Evolutionary conservation across 2,329 filamentous ascomycete species (phyloP).

Genomic region (Penicillium oxalicum): DNA sequence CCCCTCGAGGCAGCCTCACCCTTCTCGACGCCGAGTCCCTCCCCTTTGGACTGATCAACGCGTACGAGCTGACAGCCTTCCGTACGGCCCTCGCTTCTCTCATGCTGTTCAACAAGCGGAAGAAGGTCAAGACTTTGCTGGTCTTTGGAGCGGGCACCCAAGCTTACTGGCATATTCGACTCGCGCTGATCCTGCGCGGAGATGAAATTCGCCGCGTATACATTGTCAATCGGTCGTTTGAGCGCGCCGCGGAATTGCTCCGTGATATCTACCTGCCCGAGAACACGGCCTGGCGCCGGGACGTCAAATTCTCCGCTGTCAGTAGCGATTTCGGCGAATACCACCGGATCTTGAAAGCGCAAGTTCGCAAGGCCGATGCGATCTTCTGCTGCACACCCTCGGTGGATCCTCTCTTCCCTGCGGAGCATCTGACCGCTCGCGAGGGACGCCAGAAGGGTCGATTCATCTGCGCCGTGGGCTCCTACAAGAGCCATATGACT

Average conservation of each 20-base stretch:
- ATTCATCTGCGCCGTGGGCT: slow-evolving; percentile 41
- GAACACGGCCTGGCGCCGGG: slow-evolving; percentile 56
- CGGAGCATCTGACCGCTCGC: slow-evolving; percentile 60
- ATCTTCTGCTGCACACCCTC: slow-evolving; percentile 88
- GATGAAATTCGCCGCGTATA: slow-evolving; percentile 70
- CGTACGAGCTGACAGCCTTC: slow-evolving; percentile 63
- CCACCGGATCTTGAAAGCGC: slow-evolving; percentile 60
- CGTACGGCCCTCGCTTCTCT: slow-evolving; percentile 58
- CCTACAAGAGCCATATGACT: slow-evolving; percentile 65
- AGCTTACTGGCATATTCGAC: slow-evolving; percentile 88
- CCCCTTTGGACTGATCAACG: slow-evolving; percentile 60
- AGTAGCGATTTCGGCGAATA: slow-evolving; percentile 68
- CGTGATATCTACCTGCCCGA: slow-evolving; percentile 50
- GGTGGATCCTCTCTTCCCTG: slow-evolving; percentile 67
- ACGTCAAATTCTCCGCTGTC: slow-evolving; percentile 62
- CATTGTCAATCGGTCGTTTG: slow-evolving; percentile 66
- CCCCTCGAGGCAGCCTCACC: slow-evolving; percentile 53
- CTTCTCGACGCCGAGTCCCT: slow-evolving; percentile 53
- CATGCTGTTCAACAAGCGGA: slow-evolving; percentile 59
- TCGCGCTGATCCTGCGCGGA: slow-evolving; percentile 64
- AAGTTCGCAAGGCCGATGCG: slow-evolving; percentile 64
- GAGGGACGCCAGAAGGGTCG: slow-evolving; percentile 42
- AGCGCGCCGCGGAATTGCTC: slow-evolving; percentile 43
- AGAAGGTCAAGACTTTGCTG: slow-evolving; percentile 65
- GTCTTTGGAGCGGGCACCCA: slow-evolving; percentile 86